Conservation (phyloP, 768 basidiomycete species). For the Russula brevipes region DNA sequence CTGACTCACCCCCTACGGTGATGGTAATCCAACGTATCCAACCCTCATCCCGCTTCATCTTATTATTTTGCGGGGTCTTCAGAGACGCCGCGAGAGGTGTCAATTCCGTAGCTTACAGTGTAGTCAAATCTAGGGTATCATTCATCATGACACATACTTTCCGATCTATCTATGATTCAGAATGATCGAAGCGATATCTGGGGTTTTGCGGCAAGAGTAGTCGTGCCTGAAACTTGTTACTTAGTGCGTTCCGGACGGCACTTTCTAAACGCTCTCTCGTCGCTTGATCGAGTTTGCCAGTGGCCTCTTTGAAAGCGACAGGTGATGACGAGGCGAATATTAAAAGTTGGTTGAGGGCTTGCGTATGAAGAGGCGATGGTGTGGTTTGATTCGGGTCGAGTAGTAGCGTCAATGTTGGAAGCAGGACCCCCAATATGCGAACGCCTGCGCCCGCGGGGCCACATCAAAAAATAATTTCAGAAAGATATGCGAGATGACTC, state of each 20-base stretch:
- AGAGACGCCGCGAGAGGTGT: not conserved
- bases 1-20: not conserved
- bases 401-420: constrained; percentile 24
- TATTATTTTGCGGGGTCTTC: not conserved
- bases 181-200: constrained; percentile 27
- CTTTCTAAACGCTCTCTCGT: constrained; percentile 22
- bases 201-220: constrained; percentile 17
- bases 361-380: constrained; percentile 22
- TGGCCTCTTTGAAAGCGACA: constrained; percentile 24
- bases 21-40: not conserved
- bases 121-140: not conserved
- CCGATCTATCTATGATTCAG: constrained; percentile 4
- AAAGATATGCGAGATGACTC: not conserved
- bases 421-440: constrained; percentile 19
- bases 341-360: constrained; percentile 22
- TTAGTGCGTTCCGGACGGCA: constrained; percentile 20
- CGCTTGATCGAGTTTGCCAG: constrained; percentile 19
- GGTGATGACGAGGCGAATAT: constrained; percentile 25
- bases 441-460: constrained; percentile 9
- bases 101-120: not conserved
- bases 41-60: not conserved
- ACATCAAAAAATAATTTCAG: not conserved
- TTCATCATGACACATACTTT: constrained; percentile 2
- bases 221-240: constrained; percentile 6
- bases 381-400: constrained; percentile 16